Base-by-base conservation (phyloP, 306 rosid genomes). In the Dalbergia cochinchinensis region DNA sequence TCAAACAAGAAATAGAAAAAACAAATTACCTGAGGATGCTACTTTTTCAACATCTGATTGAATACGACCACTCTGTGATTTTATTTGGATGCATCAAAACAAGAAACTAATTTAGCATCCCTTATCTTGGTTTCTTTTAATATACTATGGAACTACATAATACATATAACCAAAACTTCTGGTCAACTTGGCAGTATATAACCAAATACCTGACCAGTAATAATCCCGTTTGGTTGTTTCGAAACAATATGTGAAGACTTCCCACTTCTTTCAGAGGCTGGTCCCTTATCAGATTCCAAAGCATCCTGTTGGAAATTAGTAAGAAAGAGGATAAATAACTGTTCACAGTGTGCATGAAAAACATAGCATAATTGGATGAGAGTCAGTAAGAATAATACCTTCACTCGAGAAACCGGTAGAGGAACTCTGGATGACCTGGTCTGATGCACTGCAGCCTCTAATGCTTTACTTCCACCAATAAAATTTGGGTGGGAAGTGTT, bases 401-500 rank as follows among this genome's bases (percentile, higher is more conserved):
- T 95, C 83, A 73, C 89, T 87, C 89, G 88, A 20, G 94, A 82
- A 80, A 81, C 73, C 14, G 92, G 78, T 22, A 86, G 54, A 74
- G 94, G 35, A 73, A 83, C 72, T 84, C 88, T 84, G 73, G 97
- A 86, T 71, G 93, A 83, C 78, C 81, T 90, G 65, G 81, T 86
- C 80, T 90, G 99, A 77, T 87, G 94, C 80, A 83, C 47, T 59
- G 98, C 97, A 73, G 57, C 48, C 83, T 93, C 99, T 66, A 90
- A 80, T 14, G 99, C 98, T 85, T 88, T 93, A 73, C 96, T 91
- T 83, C 99, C 99, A 68, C 99, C 99, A 87, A 95, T 78, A 90
- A 95, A 95, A 86, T 93, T 95, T 85, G 96, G 96, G 81, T 95
- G 99, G 72, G 97, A 95, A 74, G 99, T 93, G 80, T 95, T 95